Conservation (phyloP, 2,329 filamentous ascomycete species). For the Paecilomyces sp. region DNA sequence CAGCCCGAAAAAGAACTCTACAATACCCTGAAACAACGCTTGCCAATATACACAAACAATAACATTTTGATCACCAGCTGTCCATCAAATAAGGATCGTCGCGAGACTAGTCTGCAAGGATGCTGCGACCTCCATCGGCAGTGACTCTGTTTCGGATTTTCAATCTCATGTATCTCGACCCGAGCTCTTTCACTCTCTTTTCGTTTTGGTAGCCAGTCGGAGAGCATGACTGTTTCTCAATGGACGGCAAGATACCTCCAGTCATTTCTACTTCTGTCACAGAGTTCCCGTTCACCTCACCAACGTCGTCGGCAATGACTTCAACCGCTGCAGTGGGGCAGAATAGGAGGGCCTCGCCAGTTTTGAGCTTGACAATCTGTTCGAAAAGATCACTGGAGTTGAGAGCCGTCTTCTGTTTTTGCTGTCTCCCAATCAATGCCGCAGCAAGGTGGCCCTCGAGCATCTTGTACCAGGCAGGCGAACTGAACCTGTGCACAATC, state of each 20-base stretch:
- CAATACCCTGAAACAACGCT: too few species aligned
- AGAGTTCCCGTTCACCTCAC: too few species aligned
- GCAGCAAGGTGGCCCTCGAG: conserved; percentile 45
- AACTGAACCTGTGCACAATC: conserved; percentile 65
- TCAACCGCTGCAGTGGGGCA: conserved; percentile 39
- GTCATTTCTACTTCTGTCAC: not conserved
- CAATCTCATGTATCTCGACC: not conserved
- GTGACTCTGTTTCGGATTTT: not conserved
- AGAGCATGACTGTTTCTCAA: not conserved
- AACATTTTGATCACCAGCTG: not conserved
- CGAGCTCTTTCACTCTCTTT: not conserved
- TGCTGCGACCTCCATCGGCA: not conserved
- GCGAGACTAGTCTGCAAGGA: not conserved
- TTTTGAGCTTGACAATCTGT: conserved; percentile 41
- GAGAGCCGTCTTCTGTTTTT: not conserved
- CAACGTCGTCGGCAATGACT: conserved; percentile 1
- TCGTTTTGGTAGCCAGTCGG: not conserved
- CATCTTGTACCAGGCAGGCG: conserved; percentile 54
- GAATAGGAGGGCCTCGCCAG: conserved; percentile 46
- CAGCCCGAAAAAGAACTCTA: too few species aligned
- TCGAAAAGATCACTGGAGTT: conserved; percentile 28
- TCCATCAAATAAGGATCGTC: not conserved
- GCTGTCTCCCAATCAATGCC: conserved; percentile 7
- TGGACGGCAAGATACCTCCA: not conserved
- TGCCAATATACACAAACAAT: not conserved